A percentile compares a stretch with the other conserved stretches of the same genome.
Evolutionary conservation across 192 early-diverging fungal genomes (phyloP).

Genomic region (Coemansia sp.): DNA sequence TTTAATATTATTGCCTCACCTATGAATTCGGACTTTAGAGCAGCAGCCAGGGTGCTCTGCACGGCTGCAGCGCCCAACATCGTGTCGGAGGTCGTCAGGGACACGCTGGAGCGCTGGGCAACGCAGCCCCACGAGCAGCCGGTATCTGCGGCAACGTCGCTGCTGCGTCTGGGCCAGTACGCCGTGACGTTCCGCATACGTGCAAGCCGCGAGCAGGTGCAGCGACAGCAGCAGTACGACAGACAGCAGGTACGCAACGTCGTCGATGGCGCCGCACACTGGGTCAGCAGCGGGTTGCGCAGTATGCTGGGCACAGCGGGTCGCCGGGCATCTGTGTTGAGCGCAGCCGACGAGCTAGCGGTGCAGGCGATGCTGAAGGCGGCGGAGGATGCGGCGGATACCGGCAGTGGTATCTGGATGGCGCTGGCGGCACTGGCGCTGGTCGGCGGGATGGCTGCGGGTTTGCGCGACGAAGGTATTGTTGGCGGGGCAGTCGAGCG

Average conservation of each 20-base stretch:
- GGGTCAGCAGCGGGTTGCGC: not conserved
- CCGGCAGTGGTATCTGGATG: no score
- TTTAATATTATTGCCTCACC: not conserved
- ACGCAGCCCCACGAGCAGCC: not conserved
- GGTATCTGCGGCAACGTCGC: not conserved
- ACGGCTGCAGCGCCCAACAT: constrained; percentile 16
- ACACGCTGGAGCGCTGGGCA: constrained; percentile 11
- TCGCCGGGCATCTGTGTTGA: no score
- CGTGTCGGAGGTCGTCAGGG: constrained; percentile 26
- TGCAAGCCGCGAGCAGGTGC: not conserved
- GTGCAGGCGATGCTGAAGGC: constrained; percentile 9
- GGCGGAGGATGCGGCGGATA: not conserved
- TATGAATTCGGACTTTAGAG: constrained; percentile 14
- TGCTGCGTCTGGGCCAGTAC: constrained; percentile 30
- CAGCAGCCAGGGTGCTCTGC: constrained; percentile 23
- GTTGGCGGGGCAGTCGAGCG: not conserved
- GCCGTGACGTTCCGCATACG: constrained; percentile 7
- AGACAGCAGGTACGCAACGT: not conserved
- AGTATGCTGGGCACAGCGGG: not conserved
- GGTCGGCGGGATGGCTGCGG: constrained; percentile 19
- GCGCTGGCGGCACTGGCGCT: constrained; percentile 22
- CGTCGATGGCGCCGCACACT: constrained; percentile 13
- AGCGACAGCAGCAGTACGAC: not conserved
- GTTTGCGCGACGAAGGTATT: not conserved
- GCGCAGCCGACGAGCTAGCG: not conserved